Evolutionary conservation across 2,329 filamentous ascomycete species (phyloP), one percentile per base, ranked within the genome.

Genomic region (Fusarium sp.): DNA sequence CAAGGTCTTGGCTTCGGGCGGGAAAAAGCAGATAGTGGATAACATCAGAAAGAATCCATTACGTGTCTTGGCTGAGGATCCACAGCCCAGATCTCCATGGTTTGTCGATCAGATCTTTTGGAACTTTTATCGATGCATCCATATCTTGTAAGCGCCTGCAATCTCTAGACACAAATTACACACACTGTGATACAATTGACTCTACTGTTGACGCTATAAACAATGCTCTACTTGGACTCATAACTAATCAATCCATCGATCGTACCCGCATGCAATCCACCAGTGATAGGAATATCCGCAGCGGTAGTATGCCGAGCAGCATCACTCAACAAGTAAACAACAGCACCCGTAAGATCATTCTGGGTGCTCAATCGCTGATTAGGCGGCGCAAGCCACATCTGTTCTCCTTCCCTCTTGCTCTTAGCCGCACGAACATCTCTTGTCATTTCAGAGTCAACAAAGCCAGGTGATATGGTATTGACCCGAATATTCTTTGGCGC

Each of bases 301-400:
- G 78, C 81, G 0, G 82, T 84, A 5, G 81, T 84, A 63, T 81
- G 80, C 14, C 75, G 72, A 20, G 81, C 74, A 9, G 81, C 82
- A 68, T 85, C 82, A 45, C 80, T 81, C 24, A 85, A 65, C 17
- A 84, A 70, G 61, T 84, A 84, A 10, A 82, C 74, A 6, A 81
- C 78, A 2, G 82, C 80, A 2, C 77, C 79, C 0, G 79, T 81
- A 6, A 84, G 75, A 64, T 85, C 83, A 28, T 81, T 80, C 60
- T 80, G 78, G 1, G 74, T 81, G 44, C 81, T 81, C 17, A 83
- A 68, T 8, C 81, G 74, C 59, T 79, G 75, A 28, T 80, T 75
- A 0, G 81, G 81, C 5, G 81, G 79, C 5, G 77, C 75, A 44
- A 79, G 58, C 74, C 78, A 80, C 75, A 81, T 78, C 56, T 81